These are phyloP conservation scores for Pseudonitzschia multiseries DNA, from an alignment of 108 stramenopile species.

Conservation along the genomic window DNA sequence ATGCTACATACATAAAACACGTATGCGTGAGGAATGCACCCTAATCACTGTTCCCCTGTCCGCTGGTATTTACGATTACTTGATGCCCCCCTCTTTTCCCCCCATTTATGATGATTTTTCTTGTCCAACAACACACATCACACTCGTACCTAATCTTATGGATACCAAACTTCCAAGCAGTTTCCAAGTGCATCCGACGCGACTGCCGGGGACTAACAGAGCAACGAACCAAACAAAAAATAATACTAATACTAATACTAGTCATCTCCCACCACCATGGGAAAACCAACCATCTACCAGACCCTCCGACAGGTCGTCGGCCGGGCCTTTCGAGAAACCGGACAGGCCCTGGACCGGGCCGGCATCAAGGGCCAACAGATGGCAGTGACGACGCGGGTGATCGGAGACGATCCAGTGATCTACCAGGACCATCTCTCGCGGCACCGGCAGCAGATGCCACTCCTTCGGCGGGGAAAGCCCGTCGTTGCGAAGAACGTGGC, in stretches of 20 bases:
- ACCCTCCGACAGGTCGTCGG: slow-evolving; percentile 69
- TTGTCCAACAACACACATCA: not conserved
- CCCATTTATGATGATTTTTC: not conserved
- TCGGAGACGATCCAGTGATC: slow-evolving; percentile 68
- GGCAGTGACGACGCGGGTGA: slow-evolving; percentile 54
- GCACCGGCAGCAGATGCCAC: slow-evolving; percentile 71
- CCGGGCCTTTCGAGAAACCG: slow-evolving; percentile 84
- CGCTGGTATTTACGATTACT: too few species aligned
- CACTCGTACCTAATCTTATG: too few species aligned
- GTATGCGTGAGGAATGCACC: too few species aligned
- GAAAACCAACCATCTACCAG: slow-evolving; percentile 51
- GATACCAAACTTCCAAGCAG: not conserved
- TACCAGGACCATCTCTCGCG: slow-evolving; percentile 79
- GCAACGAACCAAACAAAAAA: not conserved
- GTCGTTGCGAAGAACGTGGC: slow-evolving; percentile 62
- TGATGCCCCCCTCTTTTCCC: too few species aligned
- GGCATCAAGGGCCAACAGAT: slow-evolving; percentile 60
- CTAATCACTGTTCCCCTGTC: too few species aligned
- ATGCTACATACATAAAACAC: too few species aligned
- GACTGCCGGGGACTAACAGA: not conserved
- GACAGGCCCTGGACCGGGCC: slow-evolving; percentile 79
- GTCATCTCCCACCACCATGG: slow-evolving; percentile 1
- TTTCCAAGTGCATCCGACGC: not conserved
- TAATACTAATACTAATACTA: not conserved
- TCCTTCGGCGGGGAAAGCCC: slow-evolving; percentile 67